Base-by-base conservation (phyloP, 257 asterid genomes). In the Nicotiana benthamiana region DNA sequence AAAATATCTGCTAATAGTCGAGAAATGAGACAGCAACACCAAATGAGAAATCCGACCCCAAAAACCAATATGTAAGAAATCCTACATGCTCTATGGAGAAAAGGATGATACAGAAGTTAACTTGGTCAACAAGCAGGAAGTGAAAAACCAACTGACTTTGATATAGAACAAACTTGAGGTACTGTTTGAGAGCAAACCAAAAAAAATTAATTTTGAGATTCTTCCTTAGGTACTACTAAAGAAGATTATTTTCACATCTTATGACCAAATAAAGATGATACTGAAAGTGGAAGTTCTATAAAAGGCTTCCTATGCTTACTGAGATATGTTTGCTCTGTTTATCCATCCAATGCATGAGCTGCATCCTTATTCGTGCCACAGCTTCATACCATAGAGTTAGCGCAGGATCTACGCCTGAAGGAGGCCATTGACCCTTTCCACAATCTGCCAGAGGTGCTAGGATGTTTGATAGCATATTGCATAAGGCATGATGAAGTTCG, bases 401-500 rank as follows among this genome's bases (percentile, higher is more conserved):
- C 75, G 99, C 98, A 86, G 97, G 97, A 79, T 94, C 99, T 80
- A 96, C 93, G 80, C 97, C 92, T 57, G 89, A 85, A 64, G 99
- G 99, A 79, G 99, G 99, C 99, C 99, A 96, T 75, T 92, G 97
- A 85, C 93, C 95, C 84, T 92, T 94, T 80, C 97, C 97, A 84
- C 97, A 91, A 88, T 96, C 98, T 86, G 99, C 97, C 79, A 94
- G 92, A 34, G 97, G 97, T 6, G 97, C 99, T 83, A 96, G 86
- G 86, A 96, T 96, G 87, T 93, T 94, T 75, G 99, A 96, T 86
- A 96, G 97, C 99, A 96, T 94, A 91, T 91, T 96, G 94, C 99
- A 96, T 46, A 96, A 88, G 27, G 99, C 97, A 93, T 96, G 99
- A 83, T 96, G 91, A 83, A 96, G 95, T 89, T 96, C 99, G 70